Conservation (phyloP, 257 asterid species). For the Primulina tabacum region DNA sequence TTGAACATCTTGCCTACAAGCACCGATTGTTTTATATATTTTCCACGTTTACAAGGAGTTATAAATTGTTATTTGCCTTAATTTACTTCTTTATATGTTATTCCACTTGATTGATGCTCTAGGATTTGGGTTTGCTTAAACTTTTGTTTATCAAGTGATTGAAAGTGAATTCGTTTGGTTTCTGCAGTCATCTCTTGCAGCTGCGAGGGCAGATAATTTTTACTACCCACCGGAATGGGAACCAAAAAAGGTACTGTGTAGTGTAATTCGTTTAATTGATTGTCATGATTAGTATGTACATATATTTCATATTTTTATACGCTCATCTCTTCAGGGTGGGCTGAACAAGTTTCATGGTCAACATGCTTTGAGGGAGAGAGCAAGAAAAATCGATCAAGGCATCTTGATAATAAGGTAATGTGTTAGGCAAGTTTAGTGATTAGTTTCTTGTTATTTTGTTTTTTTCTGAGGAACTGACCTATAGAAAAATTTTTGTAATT, state of each 20-base stretch:
- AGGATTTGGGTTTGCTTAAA: slow-evolving; percentile 6
- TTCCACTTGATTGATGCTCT: not conserved
- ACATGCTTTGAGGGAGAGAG: slow-evolving; percentile 95
- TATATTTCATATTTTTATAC: slow-evolving; percentile 18
- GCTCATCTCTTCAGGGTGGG: slow-evolving; percentile 59
- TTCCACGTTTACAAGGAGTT: too few relatives aligned
- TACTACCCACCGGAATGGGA: slow-evolving; percentile 99
- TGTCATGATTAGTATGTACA: not conserved
- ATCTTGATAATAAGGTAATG: slow-evolving; percentile 87
- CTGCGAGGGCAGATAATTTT: slow-evolving; percentile 97
- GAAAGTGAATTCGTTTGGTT: slow-evolving; percentile 30
- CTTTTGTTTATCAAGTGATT: slow-evolving; percentile 9
- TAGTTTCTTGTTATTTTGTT: not conserved
- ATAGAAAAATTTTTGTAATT: not conserved
- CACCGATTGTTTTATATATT: not conserved
- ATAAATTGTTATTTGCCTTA: too few relatives aligned
- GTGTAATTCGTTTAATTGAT: not conserved
- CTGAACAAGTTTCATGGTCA: slow-evolving; percentile 94
- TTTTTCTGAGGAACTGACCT: not conserved
- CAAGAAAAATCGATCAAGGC: slow-evolving; percentile 92
- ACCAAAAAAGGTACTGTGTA: slow-evolving; percentile 72
- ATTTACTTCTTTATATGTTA: too few relatives aligned
- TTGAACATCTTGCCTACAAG: not conserved
- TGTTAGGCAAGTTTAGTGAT: not conserved
- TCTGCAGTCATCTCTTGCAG: slow-evolving; percentile 94